phyloP scores from a whole-genome alignment of 352 stramenopile species.

The Pythium aristosporum region DNA sequence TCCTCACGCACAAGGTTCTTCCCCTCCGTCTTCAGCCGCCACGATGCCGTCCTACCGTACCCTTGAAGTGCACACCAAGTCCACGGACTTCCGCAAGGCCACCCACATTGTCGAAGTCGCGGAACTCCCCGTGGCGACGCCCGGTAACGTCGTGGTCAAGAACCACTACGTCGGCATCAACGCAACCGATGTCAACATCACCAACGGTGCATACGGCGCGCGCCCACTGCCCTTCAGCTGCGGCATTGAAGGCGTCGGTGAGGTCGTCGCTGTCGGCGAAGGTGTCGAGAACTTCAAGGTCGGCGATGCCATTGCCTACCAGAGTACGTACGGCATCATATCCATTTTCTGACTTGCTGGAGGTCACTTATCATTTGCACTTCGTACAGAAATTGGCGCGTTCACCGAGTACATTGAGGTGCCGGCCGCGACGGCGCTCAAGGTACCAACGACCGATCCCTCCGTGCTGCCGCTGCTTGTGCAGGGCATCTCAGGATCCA shows the following conservation, averaged over 20 bases:
- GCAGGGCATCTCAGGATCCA: slow-evolving; percentile 39
- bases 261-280: slow-evolving; percentile 31
- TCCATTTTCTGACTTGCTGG: too few species aligned
- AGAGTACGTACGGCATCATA: neutral
- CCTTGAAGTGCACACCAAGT: slow-evolving; percentile 28
- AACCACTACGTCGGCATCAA: slow-evolving; percentile 39
- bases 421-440: slow-evolving; percentile 12
- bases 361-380: neutral
- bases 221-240: slow-evolving; percentile 26
- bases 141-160: slow-evolving; percentile 27
- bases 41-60: slow-evolving; percentile 1
- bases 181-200: slow-evolving; percentile 38
- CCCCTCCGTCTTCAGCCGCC: neutral
- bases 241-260: slow-evolving; percentile 30
- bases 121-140: slow-evolving; percentile 9
- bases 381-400: slow-evolving; percentile 13
- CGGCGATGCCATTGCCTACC: slow-evolving; percentile 34
- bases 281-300: slow-evolving; percentile 28
- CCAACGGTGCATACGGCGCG: slow-evolving; percentile 19
- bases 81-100: slow-evolving; percentile 35
- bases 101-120: slow-evolving; percentile 30
- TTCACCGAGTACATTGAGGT: slow-evolving; percentile 26
- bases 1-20: too few species aligned
- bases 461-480: slow-evolving; percentile 38
- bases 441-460: slow-evolving; percentile 7